Conservation (phyloP, 805 yeast species). For the Candida hungchunana region DNA sequence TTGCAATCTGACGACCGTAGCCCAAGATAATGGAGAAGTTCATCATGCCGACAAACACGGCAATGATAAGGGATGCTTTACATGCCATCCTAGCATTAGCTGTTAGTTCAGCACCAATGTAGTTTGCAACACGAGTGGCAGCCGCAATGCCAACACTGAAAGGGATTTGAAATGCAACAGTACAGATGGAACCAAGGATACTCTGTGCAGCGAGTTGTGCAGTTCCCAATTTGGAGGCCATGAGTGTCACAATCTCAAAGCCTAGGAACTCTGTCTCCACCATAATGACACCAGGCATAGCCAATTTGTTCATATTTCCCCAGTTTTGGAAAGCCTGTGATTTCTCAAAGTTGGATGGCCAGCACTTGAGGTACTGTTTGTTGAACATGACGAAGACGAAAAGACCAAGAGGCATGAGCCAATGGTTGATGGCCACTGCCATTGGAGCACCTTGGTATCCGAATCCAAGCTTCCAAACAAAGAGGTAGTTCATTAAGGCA, state of each 20-base stretch:
- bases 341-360: conserved; percentile 22
- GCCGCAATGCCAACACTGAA: conserved; percentile 67
- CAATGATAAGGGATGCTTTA: conserved; percentile 40
- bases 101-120: conserved; percentile 53
- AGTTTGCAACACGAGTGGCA: conserved; percentile 67
- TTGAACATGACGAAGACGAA: conserved; percentile 30
- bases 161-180: conserved; percentile 63
- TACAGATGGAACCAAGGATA: conserved; percentile 58
- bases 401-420: conserved; percentile 46
- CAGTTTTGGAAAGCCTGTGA: conserved; percentile 46
- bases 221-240: conserved; percentile 67
- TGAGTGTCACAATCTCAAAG: conserved; percentile 63
- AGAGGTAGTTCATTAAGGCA: conserved; percentile 55
- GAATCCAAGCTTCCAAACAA: conserved; percentile 78
- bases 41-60: neutral
- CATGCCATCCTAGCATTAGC: conserved; percentile 42
- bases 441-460: conserved; percentile 82
- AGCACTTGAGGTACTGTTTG: conserved; percentile 36
- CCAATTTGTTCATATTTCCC: conserved; percentile 46
- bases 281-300: conserved; percentile 69
- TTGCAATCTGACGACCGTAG: neutral
- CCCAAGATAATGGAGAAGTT: neutral
- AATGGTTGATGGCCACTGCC: conserved; percentile 65
- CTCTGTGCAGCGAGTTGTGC: conserved; percentile 68
- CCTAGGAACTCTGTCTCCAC: conserved; percentile 72